These are phyloP conservation scores for Marchantia paleacea DNA, from an alignment of 225 moss, liverwort and hornwort species.

Conservation along the genomic window DNA sequence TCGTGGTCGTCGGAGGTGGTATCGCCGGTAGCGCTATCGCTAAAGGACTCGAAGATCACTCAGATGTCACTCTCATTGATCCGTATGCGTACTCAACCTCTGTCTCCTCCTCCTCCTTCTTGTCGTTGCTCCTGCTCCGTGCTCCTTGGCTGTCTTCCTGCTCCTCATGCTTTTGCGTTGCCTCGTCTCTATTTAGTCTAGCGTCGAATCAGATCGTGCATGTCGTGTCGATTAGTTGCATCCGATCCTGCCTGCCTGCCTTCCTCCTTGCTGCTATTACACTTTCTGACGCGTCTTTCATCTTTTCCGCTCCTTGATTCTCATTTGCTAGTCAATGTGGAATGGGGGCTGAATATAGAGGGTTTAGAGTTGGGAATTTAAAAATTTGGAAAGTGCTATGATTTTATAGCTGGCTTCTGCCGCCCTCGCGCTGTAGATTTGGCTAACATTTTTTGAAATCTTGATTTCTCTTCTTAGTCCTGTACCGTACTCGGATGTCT, in stretches of 20 bases:
- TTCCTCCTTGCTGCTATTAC: too few relatives aligned
- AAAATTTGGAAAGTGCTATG: too few relatives aligned
- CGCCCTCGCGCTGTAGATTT: too few relatives aligned
- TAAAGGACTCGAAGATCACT: slow-evolving; percentile 55
- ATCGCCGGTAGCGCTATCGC: slow-evolving; percentile 61
- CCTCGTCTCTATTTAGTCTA: too few relatives aligned
- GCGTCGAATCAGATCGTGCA: too few relatives aligned
- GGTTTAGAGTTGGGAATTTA: too few relatives aligned
- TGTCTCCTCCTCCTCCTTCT: neutral
- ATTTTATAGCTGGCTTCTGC: too few relatives aligned
- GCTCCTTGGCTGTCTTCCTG: neutral
- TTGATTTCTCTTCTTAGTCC: neutral
- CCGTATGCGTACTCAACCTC: slow-evolving; percentile 42
- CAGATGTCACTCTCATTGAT: slow-evolving; percentile 67
- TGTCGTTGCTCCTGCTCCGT: neutral
- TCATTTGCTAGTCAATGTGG: neutral
- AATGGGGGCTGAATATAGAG: too few relatives aligned
- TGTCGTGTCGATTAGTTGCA: too few relatives aligned
- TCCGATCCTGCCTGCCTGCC: too few relatives aligned
- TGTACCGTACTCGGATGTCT: neutral
- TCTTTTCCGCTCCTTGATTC: neutral
- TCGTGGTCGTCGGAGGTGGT: slow-evolving; percentile 81
- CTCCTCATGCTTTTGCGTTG: too few relatives aligned
- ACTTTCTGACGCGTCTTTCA: neutral
- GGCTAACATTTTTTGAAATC: neutral